Evolutionary conservation across 331 rosid species (phyloP).

Genomic region (Rhamnella rubrinervis): DNA sequence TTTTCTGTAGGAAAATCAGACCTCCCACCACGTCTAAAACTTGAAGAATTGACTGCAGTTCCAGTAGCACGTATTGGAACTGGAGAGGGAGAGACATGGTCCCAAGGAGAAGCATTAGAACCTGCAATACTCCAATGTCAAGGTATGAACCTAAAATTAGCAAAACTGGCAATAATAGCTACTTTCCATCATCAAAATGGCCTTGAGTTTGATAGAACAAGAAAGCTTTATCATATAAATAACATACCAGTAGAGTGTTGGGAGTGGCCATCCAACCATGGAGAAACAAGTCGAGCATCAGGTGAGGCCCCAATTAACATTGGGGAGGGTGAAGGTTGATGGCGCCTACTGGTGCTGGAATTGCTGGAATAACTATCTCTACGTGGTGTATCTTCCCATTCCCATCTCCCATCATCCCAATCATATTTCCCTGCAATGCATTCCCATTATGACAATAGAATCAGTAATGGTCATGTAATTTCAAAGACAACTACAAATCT

Average conservation of each 20-base stretch:
- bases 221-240: background rate
- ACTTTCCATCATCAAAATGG: slow-evolving; percentile 6
- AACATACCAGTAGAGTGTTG: slow-evolving; percentile 66
- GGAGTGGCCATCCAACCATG: slow-evolving; percentile 88
- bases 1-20: slow-evolving; percentile 63
- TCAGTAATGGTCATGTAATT: slow-evolving; percentile 13
- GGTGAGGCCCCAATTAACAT: slow-evolving; percentile 96
- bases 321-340: slow-evolving; percentile 93
- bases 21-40: slow-evolving; percentile 55
- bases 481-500: background rate
- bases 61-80: slow-evolving; percentile 94
- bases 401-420: slow-evolving; percentile 97
- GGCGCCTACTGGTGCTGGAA: slow-evolving; percentile 52
- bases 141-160: slow-evolving; percentile 11
- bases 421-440: slow-evolving; percentile 74
- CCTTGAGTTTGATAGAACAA: background rate
- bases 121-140: slow-evolving; percentile 41
- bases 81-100: slow-evolving; percentile 88
- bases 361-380: slow-evolving; percentile 55
- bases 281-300: slow-evolving; percentile 92
- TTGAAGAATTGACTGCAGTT: slow-evolving; percentile 63
- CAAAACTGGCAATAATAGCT: slow-evolving; percentile 15
- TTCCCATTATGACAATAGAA: slow-evolving; percentile 14
- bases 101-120: slow-evolving; percentile 85
- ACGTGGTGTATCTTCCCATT: slow-evolving; percentile 93